Base-by-base conservation (phyloP, 371 early-diverging fungal species). In the Actinomucor elegans region DNA sequence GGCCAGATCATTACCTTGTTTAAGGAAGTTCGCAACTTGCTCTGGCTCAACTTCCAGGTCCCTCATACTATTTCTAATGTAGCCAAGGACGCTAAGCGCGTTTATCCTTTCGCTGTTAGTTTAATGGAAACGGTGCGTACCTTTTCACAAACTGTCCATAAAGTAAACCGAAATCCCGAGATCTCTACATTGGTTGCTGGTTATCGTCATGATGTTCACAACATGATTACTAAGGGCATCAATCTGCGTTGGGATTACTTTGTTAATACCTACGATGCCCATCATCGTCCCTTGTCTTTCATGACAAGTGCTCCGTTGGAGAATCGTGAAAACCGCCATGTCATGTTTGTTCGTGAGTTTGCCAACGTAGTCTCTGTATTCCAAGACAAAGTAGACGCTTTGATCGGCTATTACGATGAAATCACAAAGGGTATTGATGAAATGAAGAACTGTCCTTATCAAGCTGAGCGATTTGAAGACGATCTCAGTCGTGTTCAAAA, bases 91-190 rank as follows among this genome's bases (percentile, higher is more conserved):
- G 97, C 94, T 38, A 94, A 94, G 67, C 86, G 94, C 15, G 94
- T 98, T 5, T 98, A 98, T 73, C 99, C 99, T 4, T 96, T 90
- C 71, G 99, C 98, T 26, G 97, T 99, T 27, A 91, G 93, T 44
- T 66, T 99, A 47, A 94, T 86, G 80, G 98, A 98, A 64, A 92
- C 97, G 2, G 89, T 96, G 12, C 77, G 97, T 21, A 94, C 94
- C 21, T 99, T 96, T 62, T 84, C 87, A 17, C 94, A 95, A 64
- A 90, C 95, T 9, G 79, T 92, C 33, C 81, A 86, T 50, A 86
- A 87, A 55, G 79, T 95, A 44, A 82, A 87, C 35, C 85, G 85
- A 42, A 88, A 94, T 61, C 83, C 81, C 4, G 88, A 84, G 32
- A 85, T 96, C 21, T 67, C 84, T 10, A 72, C 87, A 1, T 79